A percentile compares a stretch with the other conserved stretches of the same genome.
These are phyloP conservation scores for Ophiostoma pallidulum DNA, from an alignment of 2,329 filamentous ascomycete species.

Conservation along the genomic window DNA sequence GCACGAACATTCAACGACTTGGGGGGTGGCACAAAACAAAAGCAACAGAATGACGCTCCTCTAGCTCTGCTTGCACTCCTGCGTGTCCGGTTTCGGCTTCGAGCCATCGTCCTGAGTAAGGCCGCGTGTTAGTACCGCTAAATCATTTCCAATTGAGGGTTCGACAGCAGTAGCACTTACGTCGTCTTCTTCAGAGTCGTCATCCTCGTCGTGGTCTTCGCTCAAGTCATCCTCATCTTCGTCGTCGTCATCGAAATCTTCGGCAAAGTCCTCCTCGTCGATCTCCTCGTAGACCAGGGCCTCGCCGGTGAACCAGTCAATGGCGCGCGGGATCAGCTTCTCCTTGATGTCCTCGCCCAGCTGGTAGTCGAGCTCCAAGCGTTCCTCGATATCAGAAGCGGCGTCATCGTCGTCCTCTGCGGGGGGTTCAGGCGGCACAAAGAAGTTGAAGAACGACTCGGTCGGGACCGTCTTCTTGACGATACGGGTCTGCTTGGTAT, in stretches of 20 bases:
- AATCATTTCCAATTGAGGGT: neutral
- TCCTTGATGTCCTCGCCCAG: constrained; percentile 99
- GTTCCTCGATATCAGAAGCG: constrained; percentile 88
- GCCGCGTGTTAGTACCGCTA: constrained; percentile 17
- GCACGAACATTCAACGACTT: neutral
- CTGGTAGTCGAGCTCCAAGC: constrained; percentile 96
- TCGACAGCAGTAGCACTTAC: constrained; percentile 34
- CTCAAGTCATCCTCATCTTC: constrained; percentile 86
- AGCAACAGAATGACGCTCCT: neutral
- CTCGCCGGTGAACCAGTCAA: constrained; percentile 99
- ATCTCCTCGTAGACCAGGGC: constrained; percentile 94
- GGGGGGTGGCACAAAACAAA: neutral
- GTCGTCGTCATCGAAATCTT: constrained; percentile 80
- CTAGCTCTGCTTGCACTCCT: constrained; percentile 95
- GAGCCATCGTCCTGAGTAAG: constrained; percentile 65
- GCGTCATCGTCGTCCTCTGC: constrained; percentile 64
- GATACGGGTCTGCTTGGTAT: constrained; percentile 97
- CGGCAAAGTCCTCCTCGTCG: constrained; percentile 70
- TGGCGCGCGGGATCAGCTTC: constrained; percentile 95
- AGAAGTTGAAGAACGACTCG: constrained; percentile 99
- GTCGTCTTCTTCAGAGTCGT: constrained; percentile 66
- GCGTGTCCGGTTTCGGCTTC: constrained; percentile 88
- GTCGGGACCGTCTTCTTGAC: constrained; percentile 99
- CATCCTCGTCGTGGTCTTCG: constrained; percentile 75
- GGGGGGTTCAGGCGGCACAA: constrained; percentile 85